phyloP scores from a whole-genome alignment of 495 filamentous ascomycete species.

The Ramalina intermedia region DNA sequence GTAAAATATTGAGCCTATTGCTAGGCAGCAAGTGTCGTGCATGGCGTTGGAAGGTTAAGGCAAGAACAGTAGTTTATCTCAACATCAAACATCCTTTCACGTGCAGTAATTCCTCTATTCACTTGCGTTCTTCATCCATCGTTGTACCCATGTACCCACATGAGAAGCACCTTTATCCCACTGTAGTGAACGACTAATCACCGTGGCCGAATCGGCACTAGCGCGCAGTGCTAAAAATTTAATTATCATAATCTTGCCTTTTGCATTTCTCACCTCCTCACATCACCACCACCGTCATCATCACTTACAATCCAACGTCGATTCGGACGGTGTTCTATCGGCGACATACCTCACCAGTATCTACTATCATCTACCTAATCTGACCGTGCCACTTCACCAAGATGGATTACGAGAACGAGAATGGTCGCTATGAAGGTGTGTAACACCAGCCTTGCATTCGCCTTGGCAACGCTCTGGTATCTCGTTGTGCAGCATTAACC shows the following conservation, averaged over 20 bases:
- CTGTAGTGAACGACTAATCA: too few relatives aligned
- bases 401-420: conserved; percentile 80
- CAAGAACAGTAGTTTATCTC: too few relatives aligned
- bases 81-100: too few relatives aligned
- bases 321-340: background rate
- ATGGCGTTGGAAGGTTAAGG: too few relatives aligned
- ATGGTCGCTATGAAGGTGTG: conserved; percentile 76
- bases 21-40: too few relatives aligned
- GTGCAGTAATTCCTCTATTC: too few relatives aligned
- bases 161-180: too few relatives aligned
- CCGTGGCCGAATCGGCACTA: too few relatives aligned
- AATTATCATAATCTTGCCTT: too few relatives aligned
- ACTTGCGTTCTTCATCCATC: too few relatives aligned
- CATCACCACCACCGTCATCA: background rate
- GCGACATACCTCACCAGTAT: background rate
- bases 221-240: too few relatives aligned
- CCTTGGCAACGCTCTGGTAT: background rate
- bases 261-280: background rate
- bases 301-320: background rate
- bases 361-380: background rate
- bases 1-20: background rate
- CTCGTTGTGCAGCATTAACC: background rate
- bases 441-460: conserved; percentile 13
- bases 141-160: too few relatives aligned
- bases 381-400: conserved; percentile 24